Percentiles rank a stretch among this genome's conserved stretches.
Conservation (phyloP, 495 filamentous ascomycete genomes). For the Penicillium cinerascens region DNA sequence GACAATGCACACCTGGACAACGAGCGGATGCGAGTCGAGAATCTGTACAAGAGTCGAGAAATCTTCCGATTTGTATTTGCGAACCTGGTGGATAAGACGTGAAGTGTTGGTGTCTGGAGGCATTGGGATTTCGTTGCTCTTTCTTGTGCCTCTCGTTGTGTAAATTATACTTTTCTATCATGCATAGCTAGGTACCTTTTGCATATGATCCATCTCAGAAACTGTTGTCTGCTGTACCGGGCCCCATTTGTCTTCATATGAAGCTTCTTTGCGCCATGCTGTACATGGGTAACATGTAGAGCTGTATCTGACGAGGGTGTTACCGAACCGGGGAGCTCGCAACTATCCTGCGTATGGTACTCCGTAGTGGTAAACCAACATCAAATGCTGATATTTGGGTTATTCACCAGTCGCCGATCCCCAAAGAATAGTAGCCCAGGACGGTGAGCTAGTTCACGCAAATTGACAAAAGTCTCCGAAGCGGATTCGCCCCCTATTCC, state of each 20-base stretch:
- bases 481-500: background rate
- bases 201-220: background rate
- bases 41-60: slow-evolving; percentile 85
- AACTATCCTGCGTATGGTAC: too few species aligned
- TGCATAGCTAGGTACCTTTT: background rate
- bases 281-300: background rate
- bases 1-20: slow-evolving; percentile 94
- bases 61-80: slow-evolving; percentile 86
- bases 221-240: background rate
- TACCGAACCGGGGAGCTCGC: too few species aligned
- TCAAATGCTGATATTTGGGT: too few species aligned
- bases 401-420: too few species aligned
- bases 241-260: background rate
- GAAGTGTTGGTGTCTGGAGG: background rate
- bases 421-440: too few species aligned
- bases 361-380: too few species aligned
- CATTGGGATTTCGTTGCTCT: background rate
- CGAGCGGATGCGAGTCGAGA: slow-evolving; percentile 80
- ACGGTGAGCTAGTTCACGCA: background rate
- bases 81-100: slow-evolving; percentile 54
- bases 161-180: slow-evolving; percentile 6
- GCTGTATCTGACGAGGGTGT: too few species aligned
- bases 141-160: background rate
- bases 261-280: background rate
- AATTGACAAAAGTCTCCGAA: background rate